These are phyloP conservation scores for Spiromastix sp. DNA, from an alignment of 2,329 filamentous ascomycete genomes.

Conservation along the genomic window DNA sequence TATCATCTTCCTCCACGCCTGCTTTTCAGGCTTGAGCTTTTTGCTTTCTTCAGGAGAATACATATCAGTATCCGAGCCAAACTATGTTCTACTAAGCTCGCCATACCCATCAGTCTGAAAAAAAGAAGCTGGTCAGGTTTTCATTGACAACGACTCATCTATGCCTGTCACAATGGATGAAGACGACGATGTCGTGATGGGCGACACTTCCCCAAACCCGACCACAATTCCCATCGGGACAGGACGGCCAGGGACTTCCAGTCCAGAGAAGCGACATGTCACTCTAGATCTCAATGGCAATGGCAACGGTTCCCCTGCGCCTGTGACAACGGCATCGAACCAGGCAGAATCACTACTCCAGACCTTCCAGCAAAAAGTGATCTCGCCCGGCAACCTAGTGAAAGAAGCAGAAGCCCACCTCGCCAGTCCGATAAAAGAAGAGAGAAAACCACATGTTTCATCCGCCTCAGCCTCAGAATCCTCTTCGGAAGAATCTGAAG, in stretches of 20 bases:
- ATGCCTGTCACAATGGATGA: slow-evolving; percentile 21
- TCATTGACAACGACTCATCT: too few relatives aligned
- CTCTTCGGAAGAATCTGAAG: slow-evolving; percentile 4
- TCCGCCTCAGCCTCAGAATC: neutral
- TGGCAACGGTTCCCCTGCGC: neutral
- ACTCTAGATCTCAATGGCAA: slow-evolving; percentile 14
- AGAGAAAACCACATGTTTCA: neutral
- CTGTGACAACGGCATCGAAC: neutral
- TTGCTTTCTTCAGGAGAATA: too few relatives aligned
- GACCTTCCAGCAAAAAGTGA: slow-evolving; percentile 14
- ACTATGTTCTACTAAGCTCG: too few relatives aligned
- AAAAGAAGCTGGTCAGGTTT: too few relatives aligned
- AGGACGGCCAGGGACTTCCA: slow-evolving; percentile 10
- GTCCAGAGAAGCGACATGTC: slow-evolving; percentile 10
- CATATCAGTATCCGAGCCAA: too few relatives aligned
- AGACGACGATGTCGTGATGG: slow-evolving; percentile 33
- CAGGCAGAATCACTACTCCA: slow-evolving; percentile 8
- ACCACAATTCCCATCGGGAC: slow-evolving; percentile 11
- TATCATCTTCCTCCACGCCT: too few relatives aligned
- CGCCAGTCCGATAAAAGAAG: slow-evolving; percentile 4
- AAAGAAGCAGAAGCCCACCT: slow-evolving; percentile 9
- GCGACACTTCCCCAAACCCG: slow-evolving; percentile 16
- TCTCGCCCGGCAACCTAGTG: slow-evolving; percentile 10
- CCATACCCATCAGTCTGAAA: too few relatives aligned
- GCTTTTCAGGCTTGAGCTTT: too few relatives aligned